phyloP scores from a whole-genome alignment of 2,329 filamentous ascomycete genomes.

The Drechslerella stenobrocha region DNA sequence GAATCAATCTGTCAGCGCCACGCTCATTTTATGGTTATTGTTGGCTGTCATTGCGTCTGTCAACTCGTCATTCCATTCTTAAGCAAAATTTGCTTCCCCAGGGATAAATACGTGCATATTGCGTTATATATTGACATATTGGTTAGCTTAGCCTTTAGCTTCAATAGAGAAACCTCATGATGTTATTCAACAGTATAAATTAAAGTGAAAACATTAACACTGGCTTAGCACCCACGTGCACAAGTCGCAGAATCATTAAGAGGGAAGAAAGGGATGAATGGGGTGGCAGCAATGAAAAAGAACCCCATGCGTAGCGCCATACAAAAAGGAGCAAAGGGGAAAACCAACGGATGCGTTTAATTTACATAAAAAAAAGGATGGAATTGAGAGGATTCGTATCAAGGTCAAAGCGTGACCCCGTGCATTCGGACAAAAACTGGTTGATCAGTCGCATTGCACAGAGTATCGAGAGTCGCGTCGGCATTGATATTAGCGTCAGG shows the following conservation, averaged over 20 bases:
- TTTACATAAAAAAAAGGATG: conserved; percentile 26
- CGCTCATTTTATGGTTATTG: too few species aligned
- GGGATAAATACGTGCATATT: too few species aligned
- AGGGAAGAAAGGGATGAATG: conserved; percentile 28
- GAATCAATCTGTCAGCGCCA: too few species aligned
- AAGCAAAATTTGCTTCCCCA: too few species aligned
- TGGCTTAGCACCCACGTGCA: conserved; percentile 7
- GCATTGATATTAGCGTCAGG: conserved; percentile 8
- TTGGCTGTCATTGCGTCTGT: too few species aligned
- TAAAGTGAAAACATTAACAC: conserved; percentile 2
- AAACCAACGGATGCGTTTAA: conserved; percentile 45
- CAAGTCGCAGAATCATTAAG: conserved; percentile 20
- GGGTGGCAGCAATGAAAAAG: conserved; percentile 2
- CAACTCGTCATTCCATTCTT: too few species aligned
- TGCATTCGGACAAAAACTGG: conserved; percentile 26
- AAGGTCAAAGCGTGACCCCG: conserved; percentile 26
- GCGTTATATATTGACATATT: too few species aligned
- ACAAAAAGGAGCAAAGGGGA: conserved; percentile 21
- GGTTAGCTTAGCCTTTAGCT: conserved; percentile 15
- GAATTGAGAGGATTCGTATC: neutral
- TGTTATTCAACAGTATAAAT: neutral
- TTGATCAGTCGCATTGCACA: conserved; percentile 34
- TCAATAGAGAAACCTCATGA: too few species aligned
- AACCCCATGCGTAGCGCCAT: conserved; percentile 33
- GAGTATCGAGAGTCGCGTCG: conserved; percentile 4